These are phyloP conservation scores for Psilocybe subaeruginosa DNA, from an alignment of 768 basidiomycete genomes.

Conservation along the genomic window DNA sequence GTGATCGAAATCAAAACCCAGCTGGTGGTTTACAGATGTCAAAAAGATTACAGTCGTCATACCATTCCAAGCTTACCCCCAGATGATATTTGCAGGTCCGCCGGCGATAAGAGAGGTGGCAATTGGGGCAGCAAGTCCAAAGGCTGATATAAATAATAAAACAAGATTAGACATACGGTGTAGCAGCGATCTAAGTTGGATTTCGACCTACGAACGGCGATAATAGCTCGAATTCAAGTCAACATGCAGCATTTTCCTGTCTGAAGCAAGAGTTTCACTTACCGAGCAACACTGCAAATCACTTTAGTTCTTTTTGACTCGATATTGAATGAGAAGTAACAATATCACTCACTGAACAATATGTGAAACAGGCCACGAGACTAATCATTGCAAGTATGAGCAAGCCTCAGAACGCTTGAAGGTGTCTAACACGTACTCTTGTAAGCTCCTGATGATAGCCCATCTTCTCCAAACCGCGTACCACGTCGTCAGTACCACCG, in stretches of 20 bases:
- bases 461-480: slow-evolving; percentile 47
- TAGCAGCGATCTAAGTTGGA: neutral
- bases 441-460: slow-evolving; percentile 61
- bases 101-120: slow-evolving; percentile 58
- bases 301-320: neutral
- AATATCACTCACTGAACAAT: slow-evolving; percentile 49
- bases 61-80: slow-evolving; percentile 44
- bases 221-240: slow-evolving; percentile 44
- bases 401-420: neutral
- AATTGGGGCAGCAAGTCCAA: slow-evolving; percentile 57
- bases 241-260: no score
- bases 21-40: slow-evolving; percentile 26
- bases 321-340: neutral
- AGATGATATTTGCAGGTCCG: slow-evolving; percentile 59
- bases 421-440: slow-evolving; percentile 37
- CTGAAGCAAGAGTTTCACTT: neutral
- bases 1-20: slow-evolving; percentile 55
- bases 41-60: neutral
- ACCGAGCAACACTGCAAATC: slow-evolving; percentile 51
- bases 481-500: slow-evolving; percentile 17
- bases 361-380: slow-evolving; percentile 54
- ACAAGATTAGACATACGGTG: neutral
- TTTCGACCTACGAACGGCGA: slow-evolving; percentile 58
- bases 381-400: slow-evolving; percentile 26
- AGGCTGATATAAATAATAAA: slow-evolving; percentile 37